Conservation (phyloP, 208 protist species). For the Acanthamoeba triangularis region DNA sequence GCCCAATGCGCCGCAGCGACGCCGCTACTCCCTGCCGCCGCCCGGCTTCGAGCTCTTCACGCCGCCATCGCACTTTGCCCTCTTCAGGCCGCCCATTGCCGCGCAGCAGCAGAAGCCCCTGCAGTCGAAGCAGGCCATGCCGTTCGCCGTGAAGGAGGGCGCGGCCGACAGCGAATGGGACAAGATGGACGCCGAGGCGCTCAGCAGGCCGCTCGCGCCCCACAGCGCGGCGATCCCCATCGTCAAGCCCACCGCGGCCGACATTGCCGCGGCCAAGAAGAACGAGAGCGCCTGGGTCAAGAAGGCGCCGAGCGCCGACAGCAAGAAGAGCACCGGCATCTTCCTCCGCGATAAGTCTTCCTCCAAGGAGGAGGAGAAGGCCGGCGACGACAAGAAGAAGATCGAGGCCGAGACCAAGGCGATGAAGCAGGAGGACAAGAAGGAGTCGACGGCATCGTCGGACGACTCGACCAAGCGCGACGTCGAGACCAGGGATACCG, state of each 20-base stretch:
- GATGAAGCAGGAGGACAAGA: constrained; percentile 21
- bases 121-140: not conserved
- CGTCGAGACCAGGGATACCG: not conserved
- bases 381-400: not conserved
- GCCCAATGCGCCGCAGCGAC: not conserved
- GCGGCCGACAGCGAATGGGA: constrained; percentile 12
- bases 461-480: not conserved
- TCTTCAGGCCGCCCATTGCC: not conserved
- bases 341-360: not conserved
- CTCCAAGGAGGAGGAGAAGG: not conserved
- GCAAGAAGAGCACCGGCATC: not conserved
- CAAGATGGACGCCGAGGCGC: constrained; percentile 4
- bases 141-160: not conserved
- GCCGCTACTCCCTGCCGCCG: constrained; percentile 42
- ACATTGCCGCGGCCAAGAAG: not conserved
- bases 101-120: not conserved
- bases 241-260: not conserved
- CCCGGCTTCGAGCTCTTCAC: constrained; percentile 53
- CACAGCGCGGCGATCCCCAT: constrained; percentile 32
- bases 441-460: not conserved
- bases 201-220: not conserved
- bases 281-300: not conserved
- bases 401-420: not conserved
- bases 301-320: not conserved
- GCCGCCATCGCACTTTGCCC: not conserved